phyloP scores from a whole-genome alignment of 2,329 filamentous ascomycete genomes.

The Trichophyton simii region DNA sequence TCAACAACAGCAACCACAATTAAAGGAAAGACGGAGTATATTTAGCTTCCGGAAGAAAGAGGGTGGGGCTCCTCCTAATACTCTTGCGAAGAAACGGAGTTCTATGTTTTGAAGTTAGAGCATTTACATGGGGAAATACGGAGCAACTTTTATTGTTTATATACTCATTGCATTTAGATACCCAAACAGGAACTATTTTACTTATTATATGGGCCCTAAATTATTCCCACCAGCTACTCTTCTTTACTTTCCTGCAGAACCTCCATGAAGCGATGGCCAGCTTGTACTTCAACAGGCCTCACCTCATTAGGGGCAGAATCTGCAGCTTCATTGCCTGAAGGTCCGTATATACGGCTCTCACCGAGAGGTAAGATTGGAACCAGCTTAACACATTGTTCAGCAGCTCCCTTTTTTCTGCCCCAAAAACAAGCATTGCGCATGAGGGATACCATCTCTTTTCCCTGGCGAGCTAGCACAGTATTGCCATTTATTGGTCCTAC shows the following conservation, averaged over 20 bases:
- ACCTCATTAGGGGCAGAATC: neutral
- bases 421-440: conserved; percentile 35
- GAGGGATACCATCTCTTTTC: conserved; percentile 29
- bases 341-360: neutral
- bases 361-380: conserved; percentile 1
- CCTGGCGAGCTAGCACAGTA: conserved; percentile 27
- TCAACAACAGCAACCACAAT: conserved; percentile 13
- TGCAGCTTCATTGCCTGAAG: neutral
- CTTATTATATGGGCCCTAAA: neutral
- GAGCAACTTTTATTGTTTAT: neutral
- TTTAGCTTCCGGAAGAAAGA: conserved; percentile 31
- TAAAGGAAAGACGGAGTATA: conserved; percentile 34
- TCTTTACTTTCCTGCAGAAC: neutral
- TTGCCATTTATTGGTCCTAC: conserved; percentile 8
- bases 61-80: conserved; percentile 17
- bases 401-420: conserved; percentile 29
- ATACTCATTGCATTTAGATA: neutral
- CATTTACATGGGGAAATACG: neutral
- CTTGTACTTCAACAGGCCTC: conserved; percentile 8
- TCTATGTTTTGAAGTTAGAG: conserved; percentile 27
- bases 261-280: conserved; percentile 10
- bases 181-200: neutral
- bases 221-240: neutral
- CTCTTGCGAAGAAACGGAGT: conserved; percentile 35
- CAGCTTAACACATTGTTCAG: conserved; percentile 25